Evolutionary conservation across 2,329 filamentous ascomycete genomes (phyloP).

Genomic region (Claviceps monticola): DNA sequence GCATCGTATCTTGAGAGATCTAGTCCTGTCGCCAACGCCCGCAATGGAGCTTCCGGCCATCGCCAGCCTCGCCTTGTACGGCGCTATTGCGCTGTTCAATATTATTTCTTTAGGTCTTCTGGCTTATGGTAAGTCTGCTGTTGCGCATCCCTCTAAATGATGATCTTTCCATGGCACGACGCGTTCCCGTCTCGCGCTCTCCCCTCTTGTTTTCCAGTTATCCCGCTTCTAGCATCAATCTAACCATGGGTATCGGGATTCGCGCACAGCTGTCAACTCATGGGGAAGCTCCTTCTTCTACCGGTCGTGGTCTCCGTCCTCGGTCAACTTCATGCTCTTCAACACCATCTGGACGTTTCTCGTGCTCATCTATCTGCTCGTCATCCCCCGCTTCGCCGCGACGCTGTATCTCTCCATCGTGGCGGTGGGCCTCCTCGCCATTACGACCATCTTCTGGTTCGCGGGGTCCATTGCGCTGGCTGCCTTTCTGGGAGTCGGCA

Average conservation of each 20-base stretch:
- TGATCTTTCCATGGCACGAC: background rate
- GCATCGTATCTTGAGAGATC: background rate
- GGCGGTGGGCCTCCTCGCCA: constrained; percentile 50
- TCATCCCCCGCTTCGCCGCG: constrained; percentile 50
- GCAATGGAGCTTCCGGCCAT: constrained; percentile 6
- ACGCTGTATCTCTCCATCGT: constrained; percentile 48
- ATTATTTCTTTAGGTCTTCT: constrained; percentile 6
- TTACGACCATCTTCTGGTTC: constrained; percentile 86
- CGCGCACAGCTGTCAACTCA: constrained; percentile 6
- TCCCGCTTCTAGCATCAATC: too few relatives aligned
- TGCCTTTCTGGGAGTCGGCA: constrained; percentile 43
- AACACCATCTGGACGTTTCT: constrained; percentile 62
- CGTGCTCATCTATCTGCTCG: constrained; percentile 53
- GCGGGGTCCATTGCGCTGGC: constrained; percentile 69
- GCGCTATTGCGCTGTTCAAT: constrained; percentile 5
- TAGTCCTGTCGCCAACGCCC: background rate
- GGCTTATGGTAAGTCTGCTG: constrained; percentile 3
- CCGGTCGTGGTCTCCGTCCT: constrained; percentile 39
- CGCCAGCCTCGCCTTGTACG: constrained; percentile 3
- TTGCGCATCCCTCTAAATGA: background rate
- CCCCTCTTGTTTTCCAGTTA: too few relatives aligned
- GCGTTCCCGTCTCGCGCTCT: too few relatives aligned
- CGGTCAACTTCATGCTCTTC: constrained; percentile 70
- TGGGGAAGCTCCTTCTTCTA: background rate
- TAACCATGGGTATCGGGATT: background rate